Evolutionary conservation across 495 filamentous ascomycete species (phyloP).

Genomic region (Viridothelium virens): DNA sequence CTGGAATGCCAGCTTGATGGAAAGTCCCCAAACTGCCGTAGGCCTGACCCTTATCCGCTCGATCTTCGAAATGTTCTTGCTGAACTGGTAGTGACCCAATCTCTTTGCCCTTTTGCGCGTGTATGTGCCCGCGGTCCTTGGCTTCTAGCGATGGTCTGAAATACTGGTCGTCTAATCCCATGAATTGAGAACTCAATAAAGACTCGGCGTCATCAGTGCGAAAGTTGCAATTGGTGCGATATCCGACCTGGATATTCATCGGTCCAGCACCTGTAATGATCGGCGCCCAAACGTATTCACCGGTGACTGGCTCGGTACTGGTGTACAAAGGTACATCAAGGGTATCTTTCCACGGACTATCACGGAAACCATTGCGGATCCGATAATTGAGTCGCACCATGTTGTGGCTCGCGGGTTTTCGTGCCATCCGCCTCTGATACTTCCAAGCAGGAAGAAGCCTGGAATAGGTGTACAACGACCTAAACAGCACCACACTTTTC

Average conservation of each 20-base stretch:
- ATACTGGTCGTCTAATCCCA: conserved; percentile 81
- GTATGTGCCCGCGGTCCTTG: conserved; percentile 14
- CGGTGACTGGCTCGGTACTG: conserved; percentile 56
- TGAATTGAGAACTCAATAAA: conserved; percentile 87
- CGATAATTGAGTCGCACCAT: conserved; percentile 73
- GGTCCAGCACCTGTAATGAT: conserved; percentile 79
- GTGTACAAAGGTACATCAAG: conserved; percentile 67
- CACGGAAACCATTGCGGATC: conserved; percentile 53
- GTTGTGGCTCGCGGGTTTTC: conserved; percentile 57
- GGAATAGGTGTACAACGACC: conserved; percentile 78
- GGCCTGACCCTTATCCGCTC: conserved; percentile 63
- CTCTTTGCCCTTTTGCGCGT: conserved; percentile 43
- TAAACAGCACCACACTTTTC: conserved; percentile 86
- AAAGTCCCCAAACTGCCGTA: conserved; percentile 93
- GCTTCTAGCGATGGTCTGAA: conserved; percentile 62
- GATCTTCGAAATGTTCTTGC: conserved; percentile 38
- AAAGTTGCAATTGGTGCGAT: conserved; percentile 83
- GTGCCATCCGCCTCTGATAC: conserved; percentile 48
- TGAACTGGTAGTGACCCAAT: conserved; percentile 66
- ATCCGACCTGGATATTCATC: conserved; percentile 70
- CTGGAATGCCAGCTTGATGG: conserved; percentile 66
- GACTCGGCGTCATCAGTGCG: conserved; percentile 85
- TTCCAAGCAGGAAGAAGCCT: conserved; percentile 84
- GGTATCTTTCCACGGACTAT: conserved; percentile 46
- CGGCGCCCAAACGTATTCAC: conserved; percentile 66